phyloP scores from a whole-genome alignment of 2,329 filamentous ascomycete species.

The Geosmithia putterillii region DNA sequence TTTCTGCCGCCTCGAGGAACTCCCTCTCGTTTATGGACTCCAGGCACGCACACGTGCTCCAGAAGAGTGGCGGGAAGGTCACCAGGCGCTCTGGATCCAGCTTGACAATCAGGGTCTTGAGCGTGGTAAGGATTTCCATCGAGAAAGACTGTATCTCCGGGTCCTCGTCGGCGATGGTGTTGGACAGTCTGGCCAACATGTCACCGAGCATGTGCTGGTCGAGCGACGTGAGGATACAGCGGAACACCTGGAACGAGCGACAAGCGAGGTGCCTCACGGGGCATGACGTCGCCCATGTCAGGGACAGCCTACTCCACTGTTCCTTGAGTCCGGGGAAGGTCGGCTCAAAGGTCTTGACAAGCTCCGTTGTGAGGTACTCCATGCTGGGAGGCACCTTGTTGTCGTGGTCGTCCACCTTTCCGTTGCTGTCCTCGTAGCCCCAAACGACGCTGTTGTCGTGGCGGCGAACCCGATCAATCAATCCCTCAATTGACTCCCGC shows the following conservation, averaged over 20 bases:
- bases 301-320: conserved; percentile 77
- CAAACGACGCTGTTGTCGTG: conserved; percentile 80
- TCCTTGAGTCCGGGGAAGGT: conserved; percentile 80
- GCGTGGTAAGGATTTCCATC: conserved; percentile 90
- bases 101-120: conserved; percentile 83
- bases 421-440: conserved; percentile 88
- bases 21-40: conserved; percentile 96
- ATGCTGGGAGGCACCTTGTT: conserved; percentile 80
- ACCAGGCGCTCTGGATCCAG: conserved; percentile 68
- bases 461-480: conserved; percentile 76
- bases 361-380: conserved; percentile 69
- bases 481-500: conserved; percentile 69
- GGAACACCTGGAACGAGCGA: conserved; percentile 92
- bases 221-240: conserved; percentile 80
- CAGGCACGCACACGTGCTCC: conserved; percentile 92
- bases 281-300: conserved; percentile 95
- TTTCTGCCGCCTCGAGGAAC: conserved; percentile 80
- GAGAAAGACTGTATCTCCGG: conserved; percentile 92
- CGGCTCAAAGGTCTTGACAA: conserved; percentile 75
- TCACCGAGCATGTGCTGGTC: conserved; percentile 93
- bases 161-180: conserved; percentile 93
- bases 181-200: conserved; percentile 89
- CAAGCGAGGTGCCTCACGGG: conserved; percentile 91
- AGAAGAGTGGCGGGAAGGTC: conserved; percentile 91
- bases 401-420: conserved; percentile 59